These are phyloP conservation scores for Talaromyces sp. DNA, from an alignment of 2,329 filamentous ascomycete species.

Conservation along the genomic window DNA sequence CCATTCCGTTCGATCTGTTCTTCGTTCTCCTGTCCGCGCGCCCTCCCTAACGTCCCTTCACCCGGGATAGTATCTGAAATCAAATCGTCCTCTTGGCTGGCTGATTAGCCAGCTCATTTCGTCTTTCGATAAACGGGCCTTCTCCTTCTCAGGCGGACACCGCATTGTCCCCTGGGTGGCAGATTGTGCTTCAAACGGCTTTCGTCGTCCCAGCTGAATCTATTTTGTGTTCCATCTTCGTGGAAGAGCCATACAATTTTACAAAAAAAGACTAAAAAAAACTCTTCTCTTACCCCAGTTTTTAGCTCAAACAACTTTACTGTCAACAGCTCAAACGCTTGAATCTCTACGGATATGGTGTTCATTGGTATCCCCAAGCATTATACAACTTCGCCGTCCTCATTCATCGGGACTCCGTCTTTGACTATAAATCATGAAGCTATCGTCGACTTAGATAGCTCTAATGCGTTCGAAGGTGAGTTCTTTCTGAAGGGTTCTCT, in stretches of 20 bases:
- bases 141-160: conserved; percentile 89
- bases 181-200: conserved; percentile 84
- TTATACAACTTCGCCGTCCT: conserved; percentile 77
- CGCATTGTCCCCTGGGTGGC: conserved; percentile 93
- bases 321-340: conserved; percentile 15
- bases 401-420: conserved; percentile 71
- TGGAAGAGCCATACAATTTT: neutral
- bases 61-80: conserved; percentile 33
- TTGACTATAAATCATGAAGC: conserved; percentile 96
- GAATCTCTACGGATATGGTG: conserved; percentile 66
- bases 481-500: neutral
- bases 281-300: neutral
- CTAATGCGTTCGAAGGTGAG: conserved; percentile 88
- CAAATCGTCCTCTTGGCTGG: conserved; percentile 60
- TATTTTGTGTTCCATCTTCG: conserved; percentile 11
- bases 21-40: conserved; percentile 76
- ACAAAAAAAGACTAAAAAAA: conserved; percentile 7
- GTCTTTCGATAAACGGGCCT: conserved; percentile 67
- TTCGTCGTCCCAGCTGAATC: conserved; percentile 13
- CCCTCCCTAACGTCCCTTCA: conserved; percentile 78
- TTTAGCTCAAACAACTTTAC: conserved; percentile 24
- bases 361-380: conserved; percentile 72
- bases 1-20: conserved; percentile 82
- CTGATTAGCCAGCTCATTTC: conserved; percentile 61
- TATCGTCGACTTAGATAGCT: conserved; percentile 85